Evolutionary conservation across 768 basidiomycete genomes (phyloP).

Genomic region (Trametes cinnabarina): DNA sequence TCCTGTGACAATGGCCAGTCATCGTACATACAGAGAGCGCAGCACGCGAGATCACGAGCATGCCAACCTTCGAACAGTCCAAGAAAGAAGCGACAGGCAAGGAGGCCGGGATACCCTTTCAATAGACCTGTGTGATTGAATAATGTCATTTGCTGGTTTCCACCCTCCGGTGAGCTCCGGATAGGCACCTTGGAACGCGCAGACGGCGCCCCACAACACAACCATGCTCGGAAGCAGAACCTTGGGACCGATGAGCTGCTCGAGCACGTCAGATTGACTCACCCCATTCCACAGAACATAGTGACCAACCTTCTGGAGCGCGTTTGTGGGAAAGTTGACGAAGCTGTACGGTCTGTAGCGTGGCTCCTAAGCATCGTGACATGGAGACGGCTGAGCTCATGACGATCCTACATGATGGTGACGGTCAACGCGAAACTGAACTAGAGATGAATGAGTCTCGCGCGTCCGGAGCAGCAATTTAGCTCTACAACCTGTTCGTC

Average conservation of each 20-base stretch:
- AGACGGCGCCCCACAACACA: constrained; percentile 61
- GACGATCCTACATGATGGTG: neutral
- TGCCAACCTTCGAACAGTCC: constrained; percentile 59
- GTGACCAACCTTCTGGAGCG: constrained; percentile 18
- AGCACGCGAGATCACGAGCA: neutral
- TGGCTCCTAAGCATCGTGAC: constrained; percentile 22
- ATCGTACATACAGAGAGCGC: too few relatives aligned
- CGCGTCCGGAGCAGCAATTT: too few relatives aligned
- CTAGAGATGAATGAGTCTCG: neutral
- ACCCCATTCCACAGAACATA: neutral
- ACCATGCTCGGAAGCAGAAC: constrained; percentile 62
- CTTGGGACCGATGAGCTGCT: constrained; percentile 49
- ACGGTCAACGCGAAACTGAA: constrained; percentile 5
- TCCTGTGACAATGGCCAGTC: too few relatives aligned
- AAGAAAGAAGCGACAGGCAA: constrained; percentile 46
- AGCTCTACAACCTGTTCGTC: constrained; percentile 1
- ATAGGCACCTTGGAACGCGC: constrained; percentile 52
- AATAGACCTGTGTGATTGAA: too few relatives aligned
- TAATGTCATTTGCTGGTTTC: too few relatives aligned
- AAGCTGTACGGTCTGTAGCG: constrained; percentile 27
- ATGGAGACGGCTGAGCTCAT: too few relatives aligned
- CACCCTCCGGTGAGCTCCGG: too few relatives aligned
- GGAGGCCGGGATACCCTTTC: constrained; percentile 50
- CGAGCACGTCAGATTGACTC: neutral
- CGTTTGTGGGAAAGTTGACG: constrained; percentile 27